Evolutionary conservation across 225 moss, liverwort and hornwort species (phyloP).

Genomic region (Physcomitrellopsis africana): DNA sequence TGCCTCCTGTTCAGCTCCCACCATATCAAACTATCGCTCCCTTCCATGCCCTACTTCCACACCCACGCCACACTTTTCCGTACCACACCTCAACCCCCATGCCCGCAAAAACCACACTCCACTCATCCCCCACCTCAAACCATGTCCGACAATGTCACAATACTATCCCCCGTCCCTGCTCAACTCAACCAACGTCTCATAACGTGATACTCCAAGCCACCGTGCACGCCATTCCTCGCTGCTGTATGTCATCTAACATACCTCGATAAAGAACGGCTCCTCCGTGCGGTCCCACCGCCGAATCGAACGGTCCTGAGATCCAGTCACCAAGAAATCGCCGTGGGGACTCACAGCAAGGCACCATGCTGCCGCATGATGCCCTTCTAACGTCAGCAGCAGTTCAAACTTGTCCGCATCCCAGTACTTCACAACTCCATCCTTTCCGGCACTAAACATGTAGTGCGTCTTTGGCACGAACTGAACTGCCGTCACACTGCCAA

Average conservation of each 20-base stretch:
- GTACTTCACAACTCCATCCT: constrained; percentile 90
- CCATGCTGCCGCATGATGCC: constrained; percentile 98
- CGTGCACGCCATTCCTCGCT: not conserved
- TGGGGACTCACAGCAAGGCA: constrained; percentile 86
- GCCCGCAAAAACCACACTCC: too few species aligned
- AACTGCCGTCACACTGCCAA: constrained; percentile 87
- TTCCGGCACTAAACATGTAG: constrained; percentile 91
- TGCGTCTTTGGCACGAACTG: constrained; percentile 98
- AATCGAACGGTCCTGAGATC: constrained; percentile 97
- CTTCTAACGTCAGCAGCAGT: constrained; percentile 84
- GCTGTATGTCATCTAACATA: constrained; percentile 24
- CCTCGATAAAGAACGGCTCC: constrained; percentile 98
- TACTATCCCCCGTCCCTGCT: not conserved
- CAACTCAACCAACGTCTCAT: not conserved
- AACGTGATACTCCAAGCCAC: not conserved
- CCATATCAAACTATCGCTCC: too few species aligned
- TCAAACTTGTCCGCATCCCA: constrained; percentile 99
- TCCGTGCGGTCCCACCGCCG: constrained; percentile 99
- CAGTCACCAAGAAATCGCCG: constrained; percentile 91
- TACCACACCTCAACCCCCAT: too few species aligned
- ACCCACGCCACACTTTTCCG: too few species aligned
- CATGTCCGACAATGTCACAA: too few species aligned
- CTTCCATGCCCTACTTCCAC: too few species aligned
- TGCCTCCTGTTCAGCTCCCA: constrained; percentile 17
- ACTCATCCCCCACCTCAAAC: too few species aligned